Evolutionary conservation across 2,329 filamentous ascomycete genomes (phyloP), one percentile per base, ranked within the genome.

Genomic region (Venturia carpophila): DNA sequence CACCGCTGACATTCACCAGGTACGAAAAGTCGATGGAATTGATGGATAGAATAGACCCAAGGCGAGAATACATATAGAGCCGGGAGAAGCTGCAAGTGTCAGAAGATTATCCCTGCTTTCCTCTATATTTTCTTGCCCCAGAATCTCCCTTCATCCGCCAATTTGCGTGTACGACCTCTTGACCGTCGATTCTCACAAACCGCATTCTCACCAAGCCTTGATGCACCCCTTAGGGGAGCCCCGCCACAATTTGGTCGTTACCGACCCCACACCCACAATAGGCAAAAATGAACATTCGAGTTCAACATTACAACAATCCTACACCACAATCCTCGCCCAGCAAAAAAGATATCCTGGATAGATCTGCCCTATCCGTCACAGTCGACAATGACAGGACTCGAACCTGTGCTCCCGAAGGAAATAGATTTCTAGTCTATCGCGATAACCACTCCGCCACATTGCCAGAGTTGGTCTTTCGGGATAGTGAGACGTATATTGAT

Each of bases 11-110:
- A 55, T 9, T 24, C 30, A 13, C n/a, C 65, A 78, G 76, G 87
- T 94, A 97, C 75, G 93, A 97, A 80, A 97, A 97, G 83, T 90
- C 88, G 66, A 97, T 97, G 81, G 93, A 97, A 64, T 71, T 92
- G 66, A 86, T 99, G 80, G 85, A 91, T 71, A 81, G 75, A 72
- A 66, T 92, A 63, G 94, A 99, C 74, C 94, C 94, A 30, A 41
- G 58, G 52, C 42, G 63, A 7, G 42, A 64, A 43, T 64, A 64
- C 24, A 68, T 63, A 67, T 41, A 63, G 27, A 63, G 56, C 39
- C 5, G 34, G 5, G 13, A 39, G 21, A 60, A 39, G 39, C 34
- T 60, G 56, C 34, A 39, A 21, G 24, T 52, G 24, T 10, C 21
- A 34, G 30, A 6, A 34, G 6, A 3, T 34, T 3, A 34, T 34